Percentiles rank a stretch among this genome's conserved stretches.
Conservation (phyloP, 1,284 basidiomycete species). For the Cystobasidium slooffiae region DNA sequence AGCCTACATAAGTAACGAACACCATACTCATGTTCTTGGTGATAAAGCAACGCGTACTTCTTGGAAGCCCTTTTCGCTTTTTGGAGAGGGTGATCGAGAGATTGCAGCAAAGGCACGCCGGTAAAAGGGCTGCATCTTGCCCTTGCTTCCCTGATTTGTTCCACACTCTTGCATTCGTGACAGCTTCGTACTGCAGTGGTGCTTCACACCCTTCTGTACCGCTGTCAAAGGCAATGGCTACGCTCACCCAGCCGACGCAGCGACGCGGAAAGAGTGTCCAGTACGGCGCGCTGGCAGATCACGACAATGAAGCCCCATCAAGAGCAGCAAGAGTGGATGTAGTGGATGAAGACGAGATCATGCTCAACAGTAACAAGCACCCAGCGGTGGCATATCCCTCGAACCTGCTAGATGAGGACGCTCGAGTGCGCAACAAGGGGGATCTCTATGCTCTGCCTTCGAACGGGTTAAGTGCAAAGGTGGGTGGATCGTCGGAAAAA, state of each 20-base stretch:
- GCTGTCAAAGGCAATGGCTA: not conserved
- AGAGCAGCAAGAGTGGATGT: slow-evolving; percentile 3
- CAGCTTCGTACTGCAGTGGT: not conserved
- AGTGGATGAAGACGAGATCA: not conserved
- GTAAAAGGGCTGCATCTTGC: too few relatives aligned
- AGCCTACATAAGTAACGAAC: too few relatives aligned
- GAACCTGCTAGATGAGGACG: not conserved
- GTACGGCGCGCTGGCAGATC: slow-evolving; percentile 8
- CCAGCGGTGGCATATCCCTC: too few relatives aligned
- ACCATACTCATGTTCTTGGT: too few relatives aligned
- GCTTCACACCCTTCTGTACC: not conserved
- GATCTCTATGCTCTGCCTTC: slow-evolving; percentile 5
- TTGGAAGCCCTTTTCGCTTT: too few relatives aligned
- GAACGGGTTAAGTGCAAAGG: slow-evolving; percentile 7
- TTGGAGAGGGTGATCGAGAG: too few relatives aligned
- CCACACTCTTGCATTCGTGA: too few relatives aligned
- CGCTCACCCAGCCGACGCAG: slow-evolving; percentile 43
- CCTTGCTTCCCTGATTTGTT: too few relatives aligned
- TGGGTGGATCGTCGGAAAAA: not conserved
- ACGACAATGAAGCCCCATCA: slow-evolving; percentile 1
- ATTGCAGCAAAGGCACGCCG: too few relatives aligned
- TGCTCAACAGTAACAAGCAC: not conserved
- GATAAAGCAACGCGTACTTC: too few relatives aligned
- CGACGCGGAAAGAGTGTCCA: slow-evolving; percentile 39
- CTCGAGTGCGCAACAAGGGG: slow-evolving; percentile 8